Evolutionary conservation across 345 rosid species (phyloP), one percentile per base, ranked within the genome.

Genomic region (Tarenaya hassleriana): DNA sequence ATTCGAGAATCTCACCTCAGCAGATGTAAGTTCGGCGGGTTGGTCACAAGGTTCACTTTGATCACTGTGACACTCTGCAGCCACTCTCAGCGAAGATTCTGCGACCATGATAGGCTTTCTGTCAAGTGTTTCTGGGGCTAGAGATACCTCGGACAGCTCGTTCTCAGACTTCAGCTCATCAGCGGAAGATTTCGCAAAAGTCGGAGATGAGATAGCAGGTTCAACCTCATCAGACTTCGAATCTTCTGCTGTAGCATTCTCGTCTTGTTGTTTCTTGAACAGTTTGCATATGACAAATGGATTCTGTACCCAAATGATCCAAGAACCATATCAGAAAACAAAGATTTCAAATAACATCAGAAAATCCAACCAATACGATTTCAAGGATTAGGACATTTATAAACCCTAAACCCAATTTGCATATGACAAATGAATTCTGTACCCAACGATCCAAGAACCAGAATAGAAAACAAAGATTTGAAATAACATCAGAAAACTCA

Each of bases 261-360:
- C 63, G 19, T 81, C 88, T 2, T 2, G 29, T 59, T 80, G 70
- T 61, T 86, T 86, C 75, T 81, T 83, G 58, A 86, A 80, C 64
- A 86, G 50, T 19, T 82, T 83, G 38, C 75, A 75, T 40, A 86
- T 75, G 1, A 83, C 95, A 72, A 63, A 86, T 0, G 81, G 70
- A 66, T 52, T 24, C 29, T 24, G 29, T 24, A 24, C 29, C 29
- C 2, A 24, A 24, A 24, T 2, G 29, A 24, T 24, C 29, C 29
- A 24, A 24, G 29, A 24, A 24, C 29, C 29, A 24, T 2, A 24
- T 5, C 29, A 24, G 29, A 24, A 24, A n/a, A n/a, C n/a, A n/a
- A n/a, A n/a, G n/a, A n/a, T n/a, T n/a, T n/a, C n/a, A n/a, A n/a
- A n/a, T n/a, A n/a, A n/a, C n/a, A n/a, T n/a, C n/a, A n/a, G n/a